phyloP scores from a whole-genome alignment of 2,329 filamentous ascomycete species.

The Podosphaera leucotricha region DNA sequence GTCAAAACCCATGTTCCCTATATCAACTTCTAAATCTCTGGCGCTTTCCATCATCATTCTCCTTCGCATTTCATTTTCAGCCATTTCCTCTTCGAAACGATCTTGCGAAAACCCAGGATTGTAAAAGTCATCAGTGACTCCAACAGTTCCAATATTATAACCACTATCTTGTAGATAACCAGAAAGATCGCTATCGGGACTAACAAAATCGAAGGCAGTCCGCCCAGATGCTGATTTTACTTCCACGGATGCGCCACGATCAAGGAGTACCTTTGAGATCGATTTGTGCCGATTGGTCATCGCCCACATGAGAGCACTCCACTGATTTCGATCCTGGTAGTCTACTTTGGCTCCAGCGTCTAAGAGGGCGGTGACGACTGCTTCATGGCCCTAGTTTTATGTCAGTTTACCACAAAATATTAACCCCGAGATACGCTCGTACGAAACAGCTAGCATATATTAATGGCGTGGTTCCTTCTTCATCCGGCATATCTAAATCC shows the following conservation, averaged over 20 bases:
- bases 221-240: conserved; percentile 84
- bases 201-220: conserved; percentile 87
- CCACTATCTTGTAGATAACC: conserved; percentile 88
- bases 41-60: conserved; percentile 99
- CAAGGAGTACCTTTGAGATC: conserved; percentile 78
- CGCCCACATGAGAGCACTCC: conserved; percentile 98
- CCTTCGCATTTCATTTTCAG: conserved; percentile 82
- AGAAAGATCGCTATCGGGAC: conserved; percentile 87
- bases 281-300: conserved; percentile 97
- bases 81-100: conserved; percentile 89
- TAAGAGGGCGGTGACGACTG: conserved; percentile 64
- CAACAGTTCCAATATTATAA: conserved; percentile 64
- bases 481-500: conserved; percentile 69
- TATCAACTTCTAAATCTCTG: conserved; percentile 82
- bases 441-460: conserved; percentile 98
- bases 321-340: conserved; percentile 84
- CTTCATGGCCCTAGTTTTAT: conserved; percentile 54
- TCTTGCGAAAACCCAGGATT: conserved; percentile 79
- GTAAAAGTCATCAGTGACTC: conserved; percentile 77
- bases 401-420: neutral
- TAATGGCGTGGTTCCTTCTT: conserved; percentile 85
- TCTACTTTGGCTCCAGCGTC: conserved; percentile 75
- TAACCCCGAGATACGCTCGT: conserved; percentile 14
- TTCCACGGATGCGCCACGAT: conserved; percentile 86
- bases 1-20: conserved; percentile 87